Percentiles rank a stretch among this genome's conserved stretches.
These are phyloP conservation scores for Colletotrichum endophyticum DNA, from an alignment of 2,329 filamentous ascomycete species.

Conservation along the genomic window DNA sequence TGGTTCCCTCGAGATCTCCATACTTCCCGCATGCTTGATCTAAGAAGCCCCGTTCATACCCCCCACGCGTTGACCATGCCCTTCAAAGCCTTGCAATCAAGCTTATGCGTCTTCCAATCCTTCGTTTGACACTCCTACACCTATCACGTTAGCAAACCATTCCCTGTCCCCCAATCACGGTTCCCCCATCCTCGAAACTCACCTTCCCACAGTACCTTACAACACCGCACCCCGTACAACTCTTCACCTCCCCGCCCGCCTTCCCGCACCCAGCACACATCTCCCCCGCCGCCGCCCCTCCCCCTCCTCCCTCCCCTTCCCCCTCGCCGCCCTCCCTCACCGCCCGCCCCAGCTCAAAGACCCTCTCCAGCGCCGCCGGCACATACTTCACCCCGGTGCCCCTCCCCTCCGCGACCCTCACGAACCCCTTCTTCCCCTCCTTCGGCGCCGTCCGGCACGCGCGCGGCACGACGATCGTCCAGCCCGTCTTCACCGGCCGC, in stretches of 20 bases:
- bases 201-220: slow-evolving; percentile 54
- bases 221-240: slow-evolving; percentile 48
- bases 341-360: slow-evolving; percentile 28
- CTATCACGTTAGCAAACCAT: not conserved
- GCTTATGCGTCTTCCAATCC: slow-evolving; percentile 49
- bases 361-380: slow-evolving; percentile 26
- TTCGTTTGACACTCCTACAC: slow-evolving; percentile 46
- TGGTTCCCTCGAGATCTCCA: not conserved
- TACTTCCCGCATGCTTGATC: not conserved
- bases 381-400: slow-evolving; percentile 37
- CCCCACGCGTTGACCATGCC: slow-evolving; percentile 41
- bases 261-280: slow-evolving; percentile 32
- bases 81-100: slow-evolving; percentile 48
- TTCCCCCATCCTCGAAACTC: slow-evolving; percentile 19
- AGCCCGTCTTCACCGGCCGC: slow-evolving; percentile 42
- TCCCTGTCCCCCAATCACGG: not conserved
- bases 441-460: slow-evolving; percentile 38
- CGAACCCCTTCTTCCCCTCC: slow-evolving; percentile 42
- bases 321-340: slow-evolving; percentile 22
- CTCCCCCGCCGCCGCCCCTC: not conserved
- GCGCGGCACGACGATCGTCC: slow-evolving; percentile 40
- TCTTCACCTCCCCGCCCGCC: slow-evolving; percentile 34
- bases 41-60: not conserved
- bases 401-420: slow-evolving; percentile 37
- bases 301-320: not conserved